These are phyloP conservation scores for Dryas alaskensis DNA, from an alignment of 306 rosid genomes.

Conservation along the genomic window DNA sequence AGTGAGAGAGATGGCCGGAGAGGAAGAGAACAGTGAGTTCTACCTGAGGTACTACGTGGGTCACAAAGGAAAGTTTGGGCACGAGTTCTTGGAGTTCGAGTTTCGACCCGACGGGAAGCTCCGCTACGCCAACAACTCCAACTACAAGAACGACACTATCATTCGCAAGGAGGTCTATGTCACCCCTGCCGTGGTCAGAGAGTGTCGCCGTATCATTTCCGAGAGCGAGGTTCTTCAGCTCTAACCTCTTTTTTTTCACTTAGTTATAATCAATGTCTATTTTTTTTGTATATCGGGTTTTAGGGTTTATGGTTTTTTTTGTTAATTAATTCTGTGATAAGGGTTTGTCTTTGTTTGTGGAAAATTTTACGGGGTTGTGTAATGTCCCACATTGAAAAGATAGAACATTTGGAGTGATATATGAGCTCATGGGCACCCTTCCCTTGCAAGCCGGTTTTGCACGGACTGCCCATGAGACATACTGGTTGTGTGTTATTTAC, in stretches of 20 bases:
- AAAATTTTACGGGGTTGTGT: background rate
- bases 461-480: background rate
- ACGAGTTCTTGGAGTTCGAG: slow-evolving; percentile 94
- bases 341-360: background rate
- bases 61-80: slow-evolving; percentile 91
- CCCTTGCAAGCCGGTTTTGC: background rate
- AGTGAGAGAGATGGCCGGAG: slow-evolving; percentile 44
- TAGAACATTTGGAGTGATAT: background rate
- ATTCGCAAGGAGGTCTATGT: slow-evolving; percentile 95
- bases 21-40: slow-evolving; percentile 68
- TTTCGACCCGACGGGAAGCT: slow-evolving; percentile 90
- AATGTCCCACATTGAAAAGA: background rate
- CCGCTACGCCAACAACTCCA: slow-evolving; percentile 96
- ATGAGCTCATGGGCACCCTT: background rate
- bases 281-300: background rate
- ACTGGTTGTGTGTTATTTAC: background rate
- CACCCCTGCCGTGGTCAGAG: slow-evolving; percentile 86
- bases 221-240: slow-evolving; percentile 67
- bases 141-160: slow-evolving; percentile 97
- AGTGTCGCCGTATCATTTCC: slow-evolving; percentile 83
- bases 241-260: background rate
- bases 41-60: slow-evolving; percentile 85
- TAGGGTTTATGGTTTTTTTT: slow-evolving; percentile 5
- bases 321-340: background rate
- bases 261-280: background rate